These are phyloP conservation scores for Trichothecium sympodiale DNA, from an alignment of 2,329 filamentous ascomycete genomes.

Conservation along the genomic window DNA sequence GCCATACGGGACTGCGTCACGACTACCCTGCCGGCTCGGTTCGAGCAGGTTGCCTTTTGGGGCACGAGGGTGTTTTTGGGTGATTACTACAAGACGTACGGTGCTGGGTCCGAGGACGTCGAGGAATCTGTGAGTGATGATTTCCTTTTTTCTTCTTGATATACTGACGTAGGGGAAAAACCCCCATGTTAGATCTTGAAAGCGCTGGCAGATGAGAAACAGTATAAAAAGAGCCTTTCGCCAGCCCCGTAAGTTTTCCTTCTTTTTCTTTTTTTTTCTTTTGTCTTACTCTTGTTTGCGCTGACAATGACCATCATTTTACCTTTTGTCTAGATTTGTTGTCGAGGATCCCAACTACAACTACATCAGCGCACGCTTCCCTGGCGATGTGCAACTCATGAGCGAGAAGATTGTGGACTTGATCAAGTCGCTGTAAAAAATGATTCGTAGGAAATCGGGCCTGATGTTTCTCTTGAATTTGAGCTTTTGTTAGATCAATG, in stretches of 20 bases:
- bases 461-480: too few relatives aligned
- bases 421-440: slow-evolving; percentile 13
- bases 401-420: slow-evolving; percentile 29
- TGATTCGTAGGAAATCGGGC: too few relatives aligned
- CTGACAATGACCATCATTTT: not conserved
- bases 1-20: slow-evolving; percentile 34
- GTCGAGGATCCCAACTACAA: slow-evolving; percentile 37
- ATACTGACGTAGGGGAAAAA: too few relatives aligned
- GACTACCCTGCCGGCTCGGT: slow-evolving; percentile 34
- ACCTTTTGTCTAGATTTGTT: slow-evolving; percentile 28
- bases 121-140: slow-evolving; percentile 28
- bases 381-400: slow-evolving; percentile 29
- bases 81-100: slow-evolving; percentile 47
- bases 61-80: slow-evolving; percentile 35
- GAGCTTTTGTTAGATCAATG: too few relatives aligned
- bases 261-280: too few relatives aligned
- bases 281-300: too few relatives aligned
- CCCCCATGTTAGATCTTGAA: too few relatives aligned
- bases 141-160: too few relatives aligned
- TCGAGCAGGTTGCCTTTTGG: slow-evolving; percentile 38
- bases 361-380: slow-evolving; percentile 36
- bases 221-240: slow-evolving; percentile 17
- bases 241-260: slow-evolving; percentile 26
- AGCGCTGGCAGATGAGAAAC: slow-evolving; percentile 5
- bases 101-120: slow-evolving; percentile 35